phyloP scores from a whole-genome alignment of 352 stramenopile genomes.

The Halophytophthora batemanensis region DNA sequence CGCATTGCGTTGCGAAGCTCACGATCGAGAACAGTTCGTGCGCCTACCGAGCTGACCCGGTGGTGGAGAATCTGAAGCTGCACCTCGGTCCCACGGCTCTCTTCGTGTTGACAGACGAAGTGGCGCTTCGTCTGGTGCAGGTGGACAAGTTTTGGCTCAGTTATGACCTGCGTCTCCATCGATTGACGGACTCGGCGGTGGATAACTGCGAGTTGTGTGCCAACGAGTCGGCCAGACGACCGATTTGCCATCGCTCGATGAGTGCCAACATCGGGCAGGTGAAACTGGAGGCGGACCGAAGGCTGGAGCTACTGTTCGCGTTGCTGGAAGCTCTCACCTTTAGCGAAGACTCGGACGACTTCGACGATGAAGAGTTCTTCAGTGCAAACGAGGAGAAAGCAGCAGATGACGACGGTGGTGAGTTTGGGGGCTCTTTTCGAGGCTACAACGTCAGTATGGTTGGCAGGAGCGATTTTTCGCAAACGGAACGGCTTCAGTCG shows the following conservation, averaged over 20 bases:
- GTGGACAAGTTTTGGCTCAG: conserved; percentile 75
- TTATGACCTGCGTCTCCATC: conserved; percentile 70
- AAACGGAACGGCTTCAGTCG: conserved; percentile 57
- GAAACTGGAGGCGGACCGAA: conserved; percentile 81
- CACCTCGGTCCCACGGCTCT: conserved; percentile 74
- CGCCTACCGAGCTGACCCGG: conserved; percentile 56
- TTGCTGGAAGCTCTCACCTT: conserved; percentile 69
- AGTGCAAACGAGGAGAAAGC: conserved; percentile 32
- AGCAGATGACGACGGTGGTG: conserved; percentile 21
- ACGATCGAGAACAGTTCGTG: conserved; percentile 79
- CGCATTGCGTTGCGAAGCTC: conserved; percentile 83
- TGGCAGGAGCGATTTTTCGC: conserved; percentile 21
- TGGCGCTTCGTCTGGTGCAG: conserved; percentile 82
- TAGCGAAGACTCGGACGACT: conserved; percentile 31
- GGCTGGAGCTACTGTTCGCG: conserved; percentile 79
- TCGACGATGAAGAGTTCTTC: conserved; percentile 24
- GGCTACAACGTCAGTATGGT: conserved; percentile 32
- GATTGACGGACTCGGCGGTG: conserved; percentile 29
- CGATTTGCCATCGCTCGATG: conserved; percentile 61
- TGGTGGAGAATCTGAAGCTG: conserved; percentile 64
- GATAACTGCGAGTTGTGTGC: conserved; percentile 54
- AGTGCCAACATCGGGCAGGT: conserved; percentile 74
- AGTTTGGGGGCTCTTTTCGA: conserved; percentile 6
- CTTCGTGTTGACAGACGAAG: conserved; percentile 83
- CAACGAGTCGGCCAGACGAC: conserved; percentile 56